These are phyloP conservation scores for Wickerhamiella brachini DNA, from an alignment of 805 yeast genomes.

Conservation along the genomic window DNA sequence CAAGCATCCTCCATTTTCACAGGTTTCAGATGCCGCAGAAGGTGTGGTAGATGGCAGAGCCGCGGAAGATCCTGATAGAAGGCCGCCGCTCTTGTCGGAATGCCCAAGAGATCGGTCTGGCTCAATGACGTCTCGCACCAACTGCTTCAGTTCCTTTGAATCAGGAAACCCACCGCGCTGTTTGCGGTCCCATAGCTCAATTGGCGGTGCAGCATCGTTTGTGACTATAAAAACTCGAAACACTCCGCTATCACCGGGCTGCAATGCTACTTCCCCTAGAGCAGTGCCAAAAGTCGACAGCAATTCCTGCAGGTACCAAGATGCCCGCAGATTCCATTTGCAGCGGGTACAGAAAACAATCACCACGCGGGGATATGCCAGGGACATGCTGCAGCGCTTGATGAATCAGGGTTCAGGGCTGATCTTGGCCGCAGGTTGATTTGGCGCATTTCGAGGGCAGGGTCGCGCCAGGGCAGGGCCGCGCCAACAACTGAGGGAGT, in stretches of 20 bases:
- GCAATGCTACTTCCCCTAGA: slow-evolving; percentile 41
- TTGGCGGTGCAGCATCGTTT: slow-evolving; percentile 23
- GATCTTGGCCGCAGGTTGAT: no score
- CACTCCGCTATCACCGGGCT: slow-evolving; percentile 38
- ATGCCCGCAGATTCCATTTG: slow-evolving; percentile 78
- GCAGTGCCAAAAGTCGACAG: slow-evolving; percentile 61
- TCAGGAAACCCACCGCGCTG: slow-evolving; percentile 72
- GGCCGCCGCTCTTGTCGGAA: slow-evolving; percentile 32
- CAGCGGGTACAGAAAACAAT: slow-evolving; percentile 72
- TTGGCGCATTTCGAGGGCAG: no score
- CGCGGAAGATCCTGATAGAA: no score
- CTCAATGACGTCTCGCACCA: slow-evolving; percentile 43
- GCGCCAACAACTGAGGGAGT: no score
- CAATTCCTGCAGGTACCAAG: slow-evolving; percentile 78
- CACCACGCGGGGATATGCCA: slow-evolving; percentile 42
- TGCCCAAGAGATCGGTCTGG: slow-evolving; percentile 51
- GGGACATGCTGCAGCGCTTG: no score
- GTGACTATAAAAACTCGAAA: slow-evolving; percentile 44
- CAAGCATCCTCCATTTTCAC: neutral
- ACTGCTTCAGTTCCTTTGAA: slow-evolving; percentile 59
- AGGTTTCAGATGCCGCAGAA: no score
- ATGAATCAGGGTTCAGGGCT: no score
- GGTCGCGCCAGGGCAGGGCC: no score
- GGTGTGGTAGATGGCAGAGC: no score
- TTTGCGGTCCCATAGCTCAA: slow-evolving; percentile 47